Evolutionary conservation across 2,329 filamentous ascomycete species (phyloP).

Genomic region (Monosporascus sp.): DNA sequence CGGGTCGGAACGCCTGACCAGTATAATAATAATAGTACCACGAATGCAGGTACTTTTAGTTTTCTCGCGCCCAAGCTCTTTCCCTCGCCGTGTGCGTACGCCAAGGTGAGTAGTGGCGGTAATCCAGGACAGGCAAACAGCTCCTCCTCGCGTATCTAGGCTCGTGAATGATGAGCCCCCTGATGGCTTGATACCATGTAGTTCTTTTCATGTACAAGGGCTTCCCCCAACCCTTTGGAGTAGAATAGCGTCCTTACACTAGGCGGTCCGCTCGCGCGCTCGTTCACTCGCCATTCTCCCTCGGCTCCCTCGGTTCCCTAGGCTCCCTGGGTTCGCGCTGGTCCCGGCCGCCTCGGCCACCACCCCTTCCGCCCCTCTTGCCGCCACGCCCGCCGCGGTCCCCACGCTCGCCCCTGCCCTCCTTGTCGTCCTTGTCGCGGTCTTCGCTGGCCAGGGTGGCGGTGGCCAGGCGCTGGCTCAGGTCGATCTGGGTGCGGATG

Average conservation of each 20-base stretch:
- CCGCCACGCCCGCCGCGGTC: constrained; percentile 32
- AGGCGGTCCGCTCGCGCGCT: background rate
- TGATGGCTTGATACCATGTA: background rate
- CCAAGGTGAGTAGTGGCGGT: background rate
- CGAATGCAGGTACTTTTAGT: background rate
- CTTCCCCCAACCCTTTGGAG: background rate
- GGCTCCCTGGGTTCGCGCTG: constrained; percentile 46
- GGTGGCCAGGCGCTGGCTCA: constrained; percentile 91
- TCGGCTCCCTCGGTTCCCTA: constrained; percentile 31
- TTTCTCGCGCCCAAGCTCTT: background rate
- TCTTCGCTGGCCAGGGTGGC: constrained; percentile 53
- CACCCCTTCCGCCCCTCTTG: constrained; percentile 38
- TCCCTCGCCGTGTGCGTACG: background rate
- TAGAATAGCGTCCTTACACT: too few species aligned
- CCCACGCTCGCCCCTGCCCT: constrained; percentile 39
- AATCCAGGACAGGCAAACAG: background rate
- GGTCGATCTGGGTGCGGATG: constrained; percentile 97
- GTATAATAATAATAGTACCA: background rate
- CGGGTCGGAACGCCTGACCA: background rate
- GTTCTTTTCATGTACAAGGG: background rate
- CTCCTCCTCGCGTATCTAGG: background rate
- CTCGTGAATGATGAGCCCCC: background rate
- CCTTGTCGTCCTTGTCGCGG: constrained; percentile 30
- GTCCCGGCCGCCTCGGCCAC: constrained; percentile 45
- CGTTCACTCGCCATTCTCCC: constrained; percentile 19